phyloP scores from a whole-genome alignment of 2,329 filamentous ascomycete species.

The Fusarium napiforme region DNA sequence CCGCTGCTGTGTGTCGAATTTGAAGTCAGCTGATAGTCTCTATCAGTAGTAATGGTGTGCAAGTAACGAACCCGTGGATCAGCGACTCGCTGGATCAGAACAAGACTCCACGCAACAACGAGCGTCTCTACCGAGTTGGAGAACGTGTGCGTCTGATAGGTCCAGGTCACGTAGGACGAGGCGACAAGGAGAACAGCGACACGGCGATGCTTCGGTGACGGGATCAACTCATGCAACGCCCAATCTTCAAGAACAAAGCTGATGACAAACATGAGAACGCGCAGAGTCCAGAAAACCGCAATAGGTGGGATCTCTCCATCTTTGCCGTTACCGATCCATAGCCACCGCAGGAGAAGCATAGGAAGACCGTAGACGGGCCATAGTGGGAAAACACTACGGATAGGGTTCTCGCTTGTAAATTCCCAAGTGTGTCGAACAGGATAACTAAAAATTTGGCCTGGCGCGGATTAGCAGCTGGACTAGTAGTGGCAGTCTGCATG shows the following conservation, averaged over 20 bases:
- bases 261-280: constrained; percentile 90
- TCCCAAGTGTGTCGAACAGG: constrained; percentile 94
- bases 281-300: constrained; percentile 88
- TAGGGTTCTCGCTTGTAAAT: constrained; percentile 87
- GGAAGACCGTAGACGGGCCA: constrained; percentile 95
- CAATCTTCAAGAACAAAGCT: constrained; percentile 98
- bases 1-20: constrained; percentile 65
- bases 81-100: constrained; percentile 87
- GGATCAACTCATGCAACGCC: constrained; percentile 92
- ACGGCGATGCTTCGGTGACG: constrained; percentile 75
- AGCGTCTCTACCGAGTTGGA: constrained; percentile 97
- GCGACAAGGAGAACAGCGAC: constrained; percentile 86
- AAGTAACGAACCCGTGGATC: constrained; percentile 73
- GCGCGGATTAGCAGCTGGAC: constrained; percentile 21
- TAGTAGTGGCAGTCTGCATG: background rate
- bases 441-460: constrained; percentile 93
- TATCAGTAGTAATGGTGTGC: constrained; percentile 3
- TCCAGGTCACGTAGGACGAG: constrained; percentile 98
- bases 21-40: constrained; percentile 39
- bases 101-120: constrained; percentile 90
- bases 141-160: constrained; percentile 97
- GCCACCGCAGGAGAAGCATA: constrained; percentile 91
- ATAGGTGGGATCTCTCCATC: constrained; percentile 83
- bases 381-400: constrained; percentile 95
- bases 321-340: constrained; percentile 86